Conservation (phyloP, 2,329 filamentous ascomycete species). For the Sordariomycetes sp. region DNA sequence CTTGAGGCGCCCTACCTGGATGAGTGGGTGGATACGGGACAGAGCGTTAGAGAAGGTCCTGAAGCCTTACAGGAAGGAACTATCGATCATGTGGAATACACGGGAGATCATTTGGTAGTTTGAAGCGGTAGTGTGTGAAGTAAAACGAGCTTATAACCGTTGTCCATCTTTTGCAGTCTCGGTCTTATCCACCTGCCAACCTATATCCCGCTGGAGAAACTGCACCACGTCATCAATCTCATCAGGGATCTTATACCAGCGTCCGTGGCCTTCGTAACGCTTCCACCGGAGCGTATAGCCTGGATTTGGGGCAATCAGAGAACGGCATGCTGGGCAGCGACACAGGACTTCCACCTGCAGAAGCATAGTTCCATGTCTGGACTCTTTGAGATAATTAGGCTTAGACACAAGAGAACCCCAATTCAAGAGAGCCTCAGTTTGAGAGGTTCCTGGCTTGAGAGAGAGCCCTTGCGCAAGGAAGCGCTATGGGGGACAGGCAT, state of each 20-base stretch:
- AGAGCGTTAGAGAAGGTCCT: not conserved
- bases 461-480: too few relatives aligned
- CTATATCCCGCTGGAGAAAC: not conserved
- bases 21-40: conserved; percentile 3
- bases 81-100: not conserved
- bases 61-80: not conserved
- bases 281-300: conserved; percentile 25
- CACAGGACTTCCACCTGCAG: too few relatives aligned
- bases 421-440: too few relatives aligned
- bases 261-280: conserved; percentile 26
- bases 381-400: too few relatives aligned
- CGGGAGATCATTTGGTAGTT: not conserved
- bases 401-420: too few relatives aligned
- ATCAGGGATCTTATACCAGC: conserved; percentile 37
- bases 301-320: too few relatives aligned
- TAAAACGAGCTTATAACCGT: not conserved
- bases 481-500: too few relatives aligned
- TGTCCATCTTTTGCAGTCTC: not conserved
- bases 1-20: conserved; percentile 2
- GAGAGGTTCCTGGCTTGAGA: too few relatives aligned
- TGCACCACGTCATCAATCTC: conserved; percentile 31
- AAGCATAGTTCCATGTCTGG: too few relatives aligned
- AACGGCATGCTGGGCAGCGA: too few relatives aligned
- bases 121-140: not conserved
- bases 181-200: not conserved